Evolutionary conservation across 495 filamentous ascomycete genomes (phyloP).

Genomic region (Friedmanniomyces simplex): DNA sequence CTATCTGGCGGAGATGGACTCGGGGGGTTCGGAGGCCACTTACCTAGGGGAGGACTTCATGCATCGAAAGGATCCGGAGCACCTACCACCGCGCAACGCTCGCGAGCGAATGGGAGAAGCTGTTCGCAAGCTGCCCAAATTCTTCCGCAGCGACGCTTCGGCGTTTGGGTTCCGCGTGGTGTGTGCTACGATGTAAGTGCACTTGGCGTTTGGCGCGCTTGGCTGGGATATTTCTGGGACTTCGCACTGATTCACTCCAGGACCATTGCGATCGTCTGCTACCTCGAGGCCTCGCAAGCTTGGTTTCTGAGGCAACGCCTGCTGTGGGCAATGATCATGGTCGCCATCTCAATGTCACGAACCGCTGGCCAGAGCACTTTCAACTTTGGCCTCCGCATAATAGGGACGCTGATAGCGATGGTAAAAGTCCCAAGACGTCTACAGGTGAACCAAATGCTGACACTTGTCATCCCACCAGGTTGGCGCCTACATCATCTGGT

Average conservation of each 20-base stretch:
- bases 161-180: conserved; percentile 65
- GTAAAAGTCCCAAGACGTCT: no score
- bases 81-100: conserved; percentile 53
- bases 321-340: conserved; percentile 75
- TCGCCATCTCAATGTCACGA: conserved; percentile 12
- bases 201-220: no score
- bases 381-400: background rate
- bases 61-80: conserved; percentile 63
- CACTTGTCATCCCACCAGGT: no score
- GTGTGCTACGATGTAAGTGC: conserved; percentile 56
- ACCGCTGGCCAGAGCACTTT: conserved; percentile 34
- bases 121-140: conserved; percentile 45
- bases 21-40: conserved; percentile 25
- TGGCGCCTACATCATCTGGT: conserved; percentile 59
- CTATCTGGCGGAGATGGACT: conserved; percentile 4
- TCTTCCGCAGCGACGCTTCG: conserved; percentile 56
- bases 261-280: conserved; percentile 55
- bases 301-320: conserved; percentile 69
- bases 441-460: no score
- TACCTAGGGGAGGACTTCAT: conserved; percentile 54
- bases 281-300: conserved; percentile 50
- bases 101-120: conserved; percentile 54
- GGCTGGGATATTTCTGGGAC: background rate
- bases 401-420: conserved; percentile 33
- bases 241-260: background rate